phyloP scores from a whole-genome alignment of 352 stramenopile genomes.

The Blastocystis sp. region DNA sequence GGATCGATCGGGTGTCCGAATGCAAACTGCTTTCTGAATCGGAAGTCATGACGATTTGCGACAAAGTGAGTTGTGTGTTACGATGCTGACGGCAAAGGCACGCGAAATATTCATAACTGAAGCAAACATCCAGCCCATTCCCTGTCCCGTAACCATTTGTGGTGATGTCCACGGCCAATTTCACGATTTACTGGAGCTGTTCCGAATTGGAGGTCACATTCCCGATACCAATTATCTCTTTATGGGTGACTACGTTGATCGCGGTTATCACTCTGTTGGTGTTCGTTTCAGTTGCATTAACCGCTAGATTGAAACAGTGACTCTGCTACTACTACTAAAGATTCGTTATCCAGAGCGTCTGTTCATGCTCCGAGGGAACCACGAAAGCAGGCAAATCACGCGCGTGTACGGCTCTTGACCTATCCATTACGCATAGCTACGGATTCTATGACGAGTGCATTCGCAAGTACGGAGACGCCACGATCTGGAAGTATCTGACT shows the following conservation, averaged over 20 bases:
- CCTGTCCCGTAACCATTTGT: conserved; percentile 92
- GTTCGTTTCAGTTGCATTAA: background rate
- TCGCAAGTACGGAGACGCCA: conserved; percentile 96
- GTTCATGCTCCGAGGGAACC: conserved; percentile 84
- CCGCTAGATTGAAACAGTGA: conserved; percentile 81
- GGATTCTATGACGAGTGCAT: conserved; percentile 98
- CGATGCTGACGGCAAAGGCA: conserved; percentile 75
- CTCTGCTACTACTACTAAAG: conserved; percentile 87
- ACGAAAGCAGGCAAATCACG: conserved; percentile 92
- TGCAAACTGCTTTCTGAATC: conserved; percentile 89
- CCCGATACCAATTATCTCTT: conserved; percentile 94
- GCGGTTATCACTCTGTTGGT: conserved; percentile 89
- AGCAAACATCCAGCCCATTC: conserved; percentile 92
- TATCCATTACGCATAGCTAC: conserved; percentile 75
- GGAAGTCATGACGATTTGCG: conserved; percentile 89
- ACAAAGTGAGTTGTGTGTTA: conserved; percentile 75
- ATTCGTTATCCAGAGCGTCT: conserved; percentile 87
- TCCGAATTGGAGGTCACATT: conserved; percentile 82
- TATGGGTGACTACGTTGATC: conserved; percentile 97
- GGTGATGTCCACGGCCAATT: conserved; percentile 95
- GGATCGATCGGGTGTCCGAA: conserved; percentile 86
- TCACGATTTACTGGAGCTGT: conserved; percentile 94
- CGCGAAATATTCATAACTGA: conserved; percentile 92
- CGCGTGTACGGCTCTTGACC: conserved; percentile 75
- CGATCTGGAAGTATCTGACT: conserved; percentile 96